A percentile compares a stretch with the other conserved stretches of the same genome.
These are phyloP conservation scores for Thozetella sp. DNA, from an alignment of 495 filamentous ascomycete species.

Conservation along the genomic window DNA sequence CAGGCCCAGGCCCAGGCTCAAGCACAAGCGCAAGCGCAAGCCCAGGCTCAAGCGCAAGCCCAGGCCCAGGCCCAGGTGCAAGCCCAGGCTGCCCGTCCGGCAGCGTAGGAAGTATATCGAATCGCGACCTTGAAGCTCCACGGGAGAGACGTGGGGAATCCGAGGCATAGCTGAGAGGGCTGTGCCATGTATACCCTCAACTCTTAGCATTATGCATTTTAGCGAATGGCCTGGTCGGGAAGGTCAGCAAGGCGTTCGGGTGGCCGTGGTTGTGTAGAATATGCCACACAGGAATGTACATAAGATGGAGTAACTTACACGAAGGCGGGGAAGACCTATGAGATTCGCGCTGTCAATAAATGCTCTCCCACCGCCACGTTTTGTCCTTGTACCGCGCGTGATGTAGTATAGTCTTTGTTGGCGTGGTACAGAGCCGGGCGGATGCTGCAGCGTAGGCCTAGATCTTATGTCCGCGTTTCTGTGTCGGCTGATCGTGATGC, in stretches of 20 bases:
- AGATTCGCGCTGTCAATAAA: background rate
- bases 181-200: background rate
- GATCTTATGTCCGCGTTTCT: too few relatives aligned
- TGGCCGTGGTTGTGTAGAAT: background rate
- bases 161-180: background rate
- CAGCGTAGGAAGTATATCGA: background rate
- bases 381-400: too few relatives aligned
- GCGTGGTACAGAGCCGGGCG: too few relatives aligned
- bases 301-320: background rate
- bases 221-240: background rate
- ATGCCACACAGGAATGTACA: background rate
- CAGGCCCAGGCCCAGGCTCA: too few relatives aligned
- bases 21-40: too few relatives aligned
- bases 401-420: too few relatives aligned
- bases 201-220: background rate
- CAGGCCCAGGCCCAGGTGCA: background rate
- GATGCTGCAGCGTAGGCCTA: too few relatives aligned
- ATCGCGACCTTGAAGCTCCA: background rate
- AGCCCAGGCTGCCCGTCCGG: background rate
- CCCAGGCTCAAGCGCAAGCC: background rate
- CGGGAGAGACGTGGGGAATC: background rate
- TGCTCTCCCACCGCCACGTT: background rate
- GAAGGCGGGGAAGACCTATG: background rate
- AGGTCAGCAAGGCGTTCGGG: background rate
- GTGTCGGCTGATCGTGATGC: too few relatives aligned